Percentiles rank a stretch among this genome's conserved stretches.
Conservation (phyloP, 192 early-diverging fungal genomes). For the Podochytrium sp. region DNA sequence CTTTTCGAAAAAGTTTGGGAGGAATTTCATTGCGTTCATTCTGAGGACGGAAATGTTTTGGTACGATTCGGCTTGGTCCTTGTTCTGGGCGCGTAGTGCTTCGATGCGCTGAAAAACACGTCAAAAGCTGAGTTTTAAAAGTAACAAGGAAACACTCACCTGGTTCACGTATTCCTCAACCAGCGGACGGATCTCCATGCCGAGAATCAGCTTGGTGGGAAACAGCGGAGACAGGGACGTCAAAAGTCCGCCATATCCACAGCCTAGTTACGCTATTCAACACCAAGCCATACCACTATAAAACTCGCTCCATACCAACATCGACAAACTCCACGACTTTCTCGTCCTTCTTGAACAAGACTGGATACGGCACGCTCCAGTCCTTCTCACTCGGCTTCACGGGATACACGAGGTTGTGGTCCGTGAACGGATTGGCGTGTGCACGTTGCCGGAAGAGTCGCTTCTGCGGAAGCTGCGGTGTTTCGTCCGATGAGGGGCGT, state of each 20-base stretch:
- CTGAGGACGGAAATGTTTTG: conserved; percentile 97
- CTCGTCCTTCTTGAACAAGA: conserved; percentile 46
- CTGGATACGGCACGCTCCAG: conserved; percentile 73
- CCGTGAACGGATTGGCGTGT: conserved; percentile 97
- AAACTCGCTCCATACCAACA: conserved; percentile 59
- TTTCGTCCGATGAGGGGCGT: background rate
- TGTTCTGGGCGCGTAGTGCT: conserved; percentile 62
- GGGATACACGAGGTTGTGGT: conserved; percentile 91
- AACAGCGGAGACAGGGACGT: conserved; percentile 85
- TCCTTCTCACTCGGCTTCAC: conserved; percentile 79
- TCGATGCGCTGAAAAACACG: conserved; percentile 87
- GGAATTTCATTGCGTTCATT: conserved; percentile 99
- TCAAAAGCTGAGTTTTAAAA: too few relatives aligned
- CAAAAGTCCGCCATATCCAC: conserved; percentile 95
- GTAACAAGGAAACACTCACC: too few relatives aligned
- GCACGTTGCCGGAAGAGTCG: conserved; percentile 78
- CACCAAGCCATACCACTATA: too few relatives aligned
- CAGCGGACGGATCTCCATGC: conserved; percentile 98
- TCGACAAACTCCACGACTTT: conserved; percentile 91
- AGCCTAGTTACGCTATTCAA: conserved; percentile 52
- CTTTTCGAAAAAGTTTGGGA: conserved; percentile 97
- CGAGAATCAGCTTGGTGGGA: conserved; percentile 91
- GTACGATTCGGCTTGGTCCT: conserved; percentile 71
- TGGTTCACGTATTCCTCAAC: conserved; percentile 92
- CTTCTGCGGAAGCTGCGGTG: conserved; percentile 54